These are phyloP conservation scores for Paraleonurus japonicus DNA, from an alignment of 257 asterid species.

Conservation along the genomic window DNA sequence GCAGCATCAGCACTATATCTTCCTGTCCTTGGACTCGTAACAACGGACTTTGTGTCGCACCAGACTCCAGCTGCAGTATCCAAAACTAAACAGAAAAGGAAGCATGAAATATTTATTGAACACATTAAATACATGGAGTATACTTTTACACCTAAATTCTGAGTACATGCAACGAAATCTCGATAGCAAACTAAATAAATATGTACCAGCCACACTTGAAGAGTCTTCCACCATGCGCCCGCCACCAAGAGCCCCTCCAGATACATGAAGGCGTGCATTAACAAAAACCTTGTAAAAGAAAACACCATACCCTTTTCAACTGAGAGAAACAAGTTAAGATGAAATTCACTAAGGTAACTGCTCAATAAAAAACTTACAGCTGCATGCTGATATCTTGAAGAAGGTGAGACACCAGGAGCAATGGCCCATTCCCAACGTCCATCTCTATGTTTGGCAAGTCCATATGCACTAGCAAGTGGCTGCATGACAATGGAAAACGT, in stretches of 20 bases:
- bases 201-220: constrained; percentile 92
- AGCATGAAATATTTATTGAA: constrained; percentile 7
- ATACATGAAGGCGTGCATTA: constrained; percentile 97
- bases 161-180: constrained; percentile 12
- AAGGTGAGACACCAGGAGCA: constrained; percentile 99
- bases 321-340: background rate
- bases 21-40: constrained; percentile 96
- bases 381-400: constrained; percentile 98
- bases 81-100: constrained; percentile 53
- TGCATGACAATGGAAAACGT: constrained; percentile 35
- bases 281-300: constrained; percentile 75
- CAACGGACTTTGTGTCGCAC: constrained; percentile 96
- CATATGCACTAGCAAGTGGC: constrained; percentile 98
- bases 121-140: constrained; percentile 1
- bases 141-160: background rate
- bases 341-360: constrained; percentile 2
- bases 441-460: constrained; percentile 99
- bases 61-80: constrained; percentile 99
- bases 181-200: background rate
- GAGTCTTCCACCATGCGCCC: constrained; percentile 99
- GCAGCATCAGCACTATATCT: constrained; percentile 98
- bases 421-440: constrained; percentile 99
- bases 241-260: constrained; percentile 99
- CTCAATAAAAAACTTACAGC: constrained; percentile 57
- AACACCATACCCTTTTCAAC: constrained; percentile 16